Evolutionary conservation across 2,329 filamentous ascomycete species (phyloP), one percentile per base, ranked within the genome.

Genomic region (Pyrenophora seminiperda): DNA sequence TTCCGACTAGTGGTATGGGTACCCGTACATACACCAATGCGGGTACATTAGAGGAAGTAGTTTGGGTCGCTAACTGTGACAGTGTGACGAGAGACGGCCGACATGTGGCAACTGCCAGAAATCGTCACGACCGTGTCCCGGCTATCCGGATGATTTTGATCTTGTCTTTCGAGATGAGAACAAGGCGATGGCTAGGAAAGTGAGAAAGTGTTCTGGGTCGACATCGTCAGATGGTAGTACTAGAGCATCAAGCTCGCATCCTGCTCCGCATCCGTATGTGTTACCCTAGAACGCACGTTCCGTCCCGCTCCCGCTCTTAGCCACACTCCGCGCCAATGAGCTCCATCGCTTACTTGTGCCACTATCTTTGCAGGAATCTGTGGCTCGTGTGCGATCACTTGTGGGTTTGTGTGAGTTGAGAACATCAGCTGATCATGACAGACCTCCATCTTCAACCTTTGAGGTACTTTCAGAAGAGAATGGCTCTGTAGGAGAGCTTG

Each of bases 161-260:
- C 74, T 89, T 18, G 82, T 90, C 46, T 88, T 89, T 61, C 83
- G 87, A 47, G 87, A 89, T 67, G 86, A 89, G 73, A 89, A 86
- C 20, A 82, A 83, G 58, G 84, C 85, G 1, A 87, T 86, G 27
- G 84, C 85, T 63, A 79, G 81, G 54, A 80, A 85, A 62, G 85
- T 83, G 13, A 79, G 80, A 47, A 84, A 81, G 45, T 52, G 59
- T 1, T 66, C 64, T 11, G 60, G 58, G 2, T 59, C 61, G 15
- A 59, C 44, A 19, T 51, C 54, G 30, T 41, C 53, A 22, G 56
- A 50, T 39, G 56, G 53, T 41, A 65, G 51, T 39, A 52, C 52
- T 20, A 41, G 39, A 27, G 48, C 47, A 29, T 61, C 54, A 39
- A 60, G 59, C 52, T 68, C 66, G 51, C 66, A 69, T 56, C 47